Percentiles rank a stretch among this genome's conserved stretches.
These are phyloP conservation scores for Candida frijolesensis DNA, from an alignment of 1,139 yeast genomes.

Conservation along the genomic window DNA sequence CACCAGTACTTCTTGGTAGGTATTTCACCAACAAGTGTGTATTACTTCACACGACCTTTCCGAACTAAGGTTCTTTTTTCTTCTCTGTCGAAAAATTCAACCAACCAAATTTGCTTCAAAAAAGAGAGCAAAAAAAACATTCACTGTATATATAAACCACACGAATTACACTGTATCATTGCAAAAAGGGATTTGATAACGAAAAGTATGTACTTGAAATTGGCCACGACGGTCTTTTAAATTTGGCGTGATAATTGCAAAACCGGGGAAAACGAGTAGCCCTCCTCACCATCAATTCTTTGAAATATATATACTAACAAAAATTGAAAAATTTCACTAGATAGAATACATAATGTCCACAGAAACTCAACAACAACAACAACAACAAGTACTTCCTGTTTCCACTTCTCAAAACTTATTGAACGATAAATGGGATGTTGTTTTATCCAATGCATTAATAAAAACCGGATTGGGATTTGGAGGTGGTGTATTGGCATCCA, in stretches of 20 bases:
- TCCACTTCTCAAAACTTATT: constrained; percentile 69
- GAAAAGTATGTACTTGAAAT: no score
- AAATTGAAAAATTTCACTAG: not conserved
- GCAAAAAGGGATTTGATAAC: no score
- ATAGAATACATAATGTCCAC: constrained; percentile 19
- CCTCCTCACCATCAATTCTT: not conserved
- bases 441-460: constrained; percentile 88
- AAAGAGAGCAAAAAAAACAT: not conserved
- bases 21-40: not conserved
- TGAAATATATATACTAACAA: constrained; percentile 6
- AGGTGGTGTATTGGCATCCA: constrained; percentile 94
- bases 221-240: no score
- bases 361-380: constrained; percentile 19
- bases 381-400: constrained; percentile 31
- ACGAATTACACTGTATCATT: no score
- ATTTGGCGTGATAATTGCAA: no score
- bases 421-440: constrained; percentile 96
- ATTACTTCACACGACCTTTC: not conserved
- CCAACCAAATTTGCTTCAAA: constrained; percentile 6
- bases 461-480: constrained; percentile 98
- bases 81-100: not conserved
- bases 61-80: not conserved
- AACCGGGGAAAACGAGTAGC: no score
- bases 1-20: no score
- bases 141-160: no score